These are phyloP conservation scores for Moricandia moricandioides DNA, from an alignment of 345 rosid species.

Conservation along the genomic window DNA sequence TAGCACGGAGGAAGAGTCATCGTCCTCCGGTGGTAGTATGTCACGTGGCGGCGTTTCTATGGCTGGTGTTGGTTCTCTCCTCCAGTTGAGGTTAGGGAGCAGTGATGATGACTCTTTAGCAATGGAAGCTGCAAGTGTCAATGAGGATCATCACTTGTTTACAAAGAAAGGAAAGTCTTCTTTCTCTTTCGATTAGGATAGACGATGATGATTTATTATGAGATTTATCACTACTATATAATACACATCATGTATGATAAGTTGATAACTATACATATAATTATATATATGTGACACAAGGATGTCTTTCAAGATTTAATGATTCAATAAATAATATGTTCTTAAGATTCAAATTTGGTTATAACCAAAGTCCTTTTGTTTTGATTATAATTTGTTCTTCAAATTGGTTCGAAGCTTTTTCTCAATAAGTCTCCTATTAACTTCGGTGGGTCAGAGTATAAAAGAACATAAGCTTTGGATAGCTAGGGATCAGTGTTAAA, in stretches of 20 bases:
- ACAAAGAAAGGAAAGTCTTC: constrained; percentile 62
- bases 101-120: constrained; percentile 36
- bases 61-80: constrained; percentile 31
- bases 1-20: constrained; percentile 31
- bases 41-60: constrained; percentile 23
- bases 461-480: constrained; percentile 22
- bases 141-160: constrained; percentile 30
- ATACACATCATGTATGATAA: constrained; percentile 20
- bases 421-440: constrained; percentile 13
- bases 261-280: constrained; percentile 22
- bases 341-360: neutral
- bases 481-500: constrained; percentile 34
- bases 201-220: neutral
- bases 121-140: constrained; percentile 10
- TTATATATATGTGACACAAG: constrained; percentile 19
- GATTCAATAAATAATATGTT: constrained; percentile 20
- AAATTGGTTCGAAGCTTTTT: neutral
- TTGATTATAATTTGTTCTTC: neutral
- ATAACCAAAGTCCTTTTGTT: neutral
- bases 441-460: constrained; percentile 10
- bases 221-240: neutral
- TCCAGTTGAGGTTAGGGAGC: constrained; percentile 33
- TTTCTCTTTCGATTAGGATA: constrained; percentile 61
- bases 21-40: constrained; percentile 37
- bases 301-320: constrained; percentile 19